Base-by-base conservation (phyloP, 2,329 filamentous ascomycete species). In the Sclerotinia glacialis region DNA sequence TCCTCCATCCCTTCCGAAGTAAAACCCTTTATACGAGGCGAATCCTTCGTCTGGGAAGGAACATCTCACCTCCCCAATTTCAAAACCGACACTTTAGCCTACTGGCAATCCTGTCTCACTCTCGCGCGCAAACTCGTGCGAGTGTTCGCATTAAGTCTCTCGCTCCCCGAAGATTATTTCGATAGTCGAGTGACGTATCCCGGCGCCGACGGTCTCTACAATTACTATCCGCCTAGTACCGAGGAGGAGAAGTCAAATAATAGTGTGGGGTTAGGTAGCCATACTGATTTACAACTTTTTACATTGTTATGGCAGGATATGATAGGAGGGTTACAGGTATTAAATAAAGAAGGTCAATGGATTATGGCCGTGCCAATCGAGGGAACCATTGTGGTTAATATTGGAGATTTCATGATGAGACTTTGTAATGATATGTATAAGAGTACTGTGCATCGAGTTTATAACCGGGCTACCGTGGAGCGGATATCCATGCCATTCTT, bases 401-500 rank as follows among this genome's bases (percentile, higher is more conserved):
- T 83, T 69, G 82, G 81, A 2, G 82, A 84, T 69, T 83, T 82
- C 64, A 76, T 84, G 75, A 81, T 83, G 78, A 77, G 81, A 14
- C 75, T 83, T 31, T 80, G 79, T 50, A 84, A 84, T 72, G 80
- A 83, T 70, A 78, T 74, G 21, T 83, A 83, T 70, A 81, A 79
- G 69, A 82, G 79, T 6, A 84, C 81, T 0, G 80, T 84, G 23
- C 83, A 85, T 72, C 76, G 83, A 21, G 82, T 86, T 3, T 79
- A 79, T 42, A 82, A 82, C 67, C 75, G 78, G 53, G 76, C 77
- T 0, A 69, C 70, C 0, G 73, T 73, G 14, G 80, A 81, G 63
- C 76, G 83, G 18, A 81, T 83, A 52, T 84, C 80, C 0, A 83
- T 86, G 81, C 83, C 83, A 0, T 85, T 86, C 72, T 86, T 86